A percentile compares a stretch with the other conserved stretches of the same genome.
phyloP scores from a whole-genome alignment of 2,329 filamentous ascomycete species.

The Stenocarpella maydis region DNA sequence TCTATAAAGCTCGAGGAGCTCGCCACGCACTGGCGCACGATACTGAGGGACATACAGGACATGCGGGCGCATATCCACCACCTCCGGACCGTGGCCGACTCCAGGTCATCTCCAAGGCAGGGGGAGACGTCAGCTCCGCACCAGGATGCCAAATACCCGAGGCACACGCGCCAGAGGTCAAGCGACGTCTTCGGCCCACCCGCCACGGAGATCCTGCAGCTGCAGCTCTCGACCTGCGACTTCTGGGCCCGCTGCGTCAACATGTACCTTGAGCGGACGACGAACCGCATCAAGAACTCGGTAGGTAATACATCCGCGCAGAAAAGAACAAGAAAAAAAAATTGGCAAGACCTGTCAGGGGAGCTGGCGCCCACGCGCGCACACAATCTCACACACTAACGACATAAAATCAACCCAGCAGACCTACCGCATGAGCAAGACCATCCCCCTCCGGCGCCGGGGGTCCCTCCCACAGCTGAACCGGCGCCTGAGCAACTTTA shows the following conservation, averaged over 20 bases:
- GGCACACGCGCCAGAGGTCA: conserved; percentile 34
- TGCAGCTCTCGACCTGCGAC: conserved; percentile 35
- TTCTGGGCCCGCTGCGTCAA: conserved; percentile 35
- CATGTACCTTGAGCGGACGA: conserved; percentile 34
- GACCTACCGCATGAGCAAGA: conserved; percentile 34
- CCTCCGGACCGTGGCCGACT: conserved; percentile 26
- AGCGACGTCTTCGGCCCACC: conserved; percentile 34
- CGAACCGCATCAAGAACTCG: conserved; percentile 28
- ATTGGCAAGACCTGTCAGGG: too few species aligned
- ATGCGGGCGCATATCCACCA: conserved; percentile 30
- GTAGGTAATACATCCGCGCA: not conserved
- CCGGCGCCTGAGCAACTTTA: conserved; percentile 33
- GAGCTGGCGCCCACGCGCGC: too few species aligned
- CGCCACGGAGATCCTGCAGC: conserved; percentile 32
- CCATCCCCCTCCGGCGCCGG: conserved; percentile 32
- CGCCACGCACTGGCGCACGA: conserved; percentile 30
- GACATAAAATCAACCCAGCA: not conserved
- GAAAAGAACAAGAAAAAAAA: too few species aligned
- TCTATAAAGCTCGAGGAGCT: conserved; percentile 33
- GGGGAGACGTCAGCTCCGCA: not conserved
- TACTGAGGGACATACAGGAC: conserved; percentile 27
- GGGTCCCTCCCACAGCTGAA: conserved; percentile 34
- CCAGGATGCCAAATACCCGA: not conserved
- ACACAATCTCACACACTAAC: not conserved
- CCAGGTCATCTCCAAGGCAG: not conserved